Evolutionary conservation across 805 yeast species (phyloP), one percentile per base, ranked within the genome.

Genomic region (Scheffersomyces ergatensis): DNA sequence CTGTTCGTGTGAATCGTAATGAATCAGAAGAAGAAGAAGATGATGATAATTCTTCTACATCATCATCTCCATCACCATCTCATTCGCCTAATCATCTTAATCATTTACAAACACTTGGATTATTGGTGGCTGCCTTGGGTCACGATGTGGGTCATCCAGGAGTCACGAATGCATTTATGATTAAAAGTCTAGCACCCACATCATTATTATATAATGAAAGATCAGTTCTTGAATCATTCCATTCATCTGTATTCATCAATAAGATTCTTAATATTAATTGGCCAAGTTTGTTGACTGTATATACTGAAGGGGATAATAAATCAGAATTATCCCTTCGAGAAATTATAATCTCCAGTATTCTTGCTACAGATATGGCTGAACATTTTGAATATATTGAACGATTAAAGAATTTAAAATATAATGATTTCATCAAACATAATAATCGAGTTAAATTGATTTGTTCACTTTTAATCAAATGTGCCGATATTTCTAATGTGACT

Each of bases 111-210:
- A 70, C 74, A 2, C 63, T 85, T 35, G 77, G 85, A 1, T 63
- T 89, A 20, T 72, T 87, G 25, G 67, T 90, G 11, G 86, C 96
- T 0, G 93, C 96, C 1, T 65, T 90, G 33, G 98, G 98, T 38
- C 99, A 93, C 65, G 99, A 93, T 61, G 80, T 87, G 24, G 96
- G 97, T 17, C 99, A 93, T 62, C 98, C 98, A 0, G 99, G 98
- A 2, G 80, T 89, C n/a, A 89, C 95, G 12, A 88, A 89, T 60
- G 77, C 79, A 27, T 80, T 89, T 48, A 65, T 92, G 58, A 65
- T 70, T 18, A 69, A 76, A 43, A 58, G 78, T 50, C 58, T 72
- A 7, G 75, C 93, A 0, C 88, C 89, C 9, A 71, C 89, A 18
- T 78, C 92, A 2, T 58, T 63, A 40, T 53, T 78, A 13, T 90